Base-by-base conservation (phyloP, 768 basidiomycete genomes). In the Kwoniella dejecticola region DNA sequence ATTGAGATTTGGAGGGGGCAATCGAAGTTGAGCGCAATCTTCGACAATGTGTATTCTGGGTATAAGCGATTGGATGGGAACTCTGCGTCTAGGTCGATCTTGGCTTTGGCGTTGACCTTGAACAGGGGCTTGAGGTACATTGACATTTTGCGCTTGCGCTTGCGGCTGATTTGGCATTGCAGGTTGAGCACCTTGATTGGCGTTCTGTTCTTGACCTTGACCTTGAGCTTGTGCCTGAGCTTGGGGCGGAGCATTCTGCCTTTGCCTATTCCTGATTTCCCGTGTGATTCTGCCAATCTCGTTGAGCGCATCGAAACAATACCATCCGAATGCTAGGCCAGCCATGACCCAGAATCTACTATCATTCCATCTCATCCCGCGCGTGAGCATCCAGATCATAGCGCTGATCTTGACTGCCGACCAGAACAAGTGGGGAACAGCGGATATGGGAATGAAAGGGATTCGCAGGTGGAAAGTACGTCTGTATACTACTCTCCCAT, bases 301-400 rank as follows among this genome's bases (percentile, higher is more conserved):
- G 12, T 45, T 45, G 4, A 36, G 26, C 21, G 53, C 69, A 45
- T 71, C 67, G n/a, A 40, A 67, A 8, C 66, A 13, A 67, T 64
- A 72, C 67, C 67, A 75, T 3, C 65, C 65, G 4, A 45, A 41
- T 6, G 69, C 71, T 2, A 64, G 60, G 4, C 57, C 69, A 13
- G 40, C 63, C 10, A 75, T 64, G 21, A 71, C 50, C 69, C 67
- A 69, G 17, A 75, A 62, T 17, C 66, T 50, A 6, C 23, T 17
- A 57, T 75, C 74, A 2, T 52, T 45, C 71, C 69, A 71, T 15
- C 46, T 49, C 74, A 75, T 72, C 11, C 60, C 66, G 10, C 66
- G 41, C 24, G 65, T 67, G 42, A 75, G 44, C 74, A 75, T 72
- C 67, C 65, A 73, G 4, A 75, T 33, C 61, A 75, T 65, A 19